Conservation (phyloP, 2,329 filamentous ascomycete species). For the Verticillium tricorpus region DNA sequence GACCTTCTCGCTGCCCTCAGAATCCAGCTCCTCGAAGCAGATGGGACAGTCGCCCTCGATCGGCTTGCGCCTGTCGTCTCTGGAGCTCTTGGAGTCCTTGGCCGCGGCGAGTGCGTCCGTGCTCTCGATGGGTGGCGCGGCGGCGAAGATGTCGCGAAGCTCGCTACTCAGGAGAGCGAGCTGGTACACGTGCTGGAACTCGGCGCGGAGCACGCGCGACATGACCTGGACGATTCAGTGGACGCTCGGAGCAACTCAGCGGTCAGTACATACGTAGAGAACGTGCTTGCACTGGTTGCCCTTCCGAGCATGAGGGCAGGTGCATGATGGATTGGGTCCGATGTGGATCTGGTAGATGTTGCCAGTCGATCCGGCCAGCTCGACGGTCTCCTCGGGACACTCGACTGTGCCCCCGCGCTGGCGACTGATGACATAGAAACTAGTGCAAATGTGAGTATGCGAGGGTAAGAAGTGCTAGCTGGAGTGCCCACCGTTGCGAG, state of each 20-base stretch:
- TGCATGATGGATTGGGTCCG: slow-evolving; percentile 44
- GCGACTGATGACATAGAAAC: slow-evolving; percentile 42
- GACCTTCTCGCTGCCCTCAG: slow-evolving; percentile 26
- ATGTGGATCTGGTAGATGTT: slow-evolving; percentile 60
- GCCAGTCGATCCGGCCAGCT: slow-evolving; percentile 60
- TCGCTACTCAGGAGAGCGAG: slow-evolving; percentile 55
- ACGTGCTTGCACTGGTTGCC: slow-evolving; percentile 63
- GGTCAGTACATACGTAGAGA: slow-evolving; percentile 41
- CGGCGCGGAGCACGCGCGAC: slow-evolving; percentile 54
- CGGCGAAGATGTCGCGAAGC: slow-evolving; percentile 52
- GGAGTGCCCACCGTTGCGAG: slow-evolving; percentile 27
- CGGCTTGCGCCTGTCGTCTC: slow-evolving; percentile 39
- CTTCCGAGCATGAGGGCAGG: slow-evolving; percentile 48
- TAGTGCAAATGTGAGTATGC: slow-evolving; percentile 3
- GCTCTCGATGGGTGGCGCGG: slow-evolving; percentile 45
- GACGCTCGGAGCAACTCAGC: not conserved
- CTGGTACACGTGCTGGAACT: slow-evolving; percentile 54
- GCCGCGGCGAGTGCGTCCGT: slow-evolving; percentile 21
- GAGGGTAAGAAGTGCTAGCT: not conserved
- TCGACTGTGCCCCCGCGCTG: slow-evolving; percentile 25
- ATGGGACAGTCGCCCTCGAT: slow-evolving; percentile 53
- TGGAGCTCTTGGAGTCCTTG: slow-evolving; percentile 16
- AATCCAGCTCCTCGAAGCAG: slow-evolving; percentile 46
- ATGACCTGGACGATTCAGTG: slow-evolving; percentile 37
- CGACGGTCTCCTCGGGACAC: slow-evolving; percentile 46